Evolutionary conservation across 257 asterid genomes (phyloP), one percentile per base, ranked within the genome.

Genomic region (Jasminum sambac): DNA sequence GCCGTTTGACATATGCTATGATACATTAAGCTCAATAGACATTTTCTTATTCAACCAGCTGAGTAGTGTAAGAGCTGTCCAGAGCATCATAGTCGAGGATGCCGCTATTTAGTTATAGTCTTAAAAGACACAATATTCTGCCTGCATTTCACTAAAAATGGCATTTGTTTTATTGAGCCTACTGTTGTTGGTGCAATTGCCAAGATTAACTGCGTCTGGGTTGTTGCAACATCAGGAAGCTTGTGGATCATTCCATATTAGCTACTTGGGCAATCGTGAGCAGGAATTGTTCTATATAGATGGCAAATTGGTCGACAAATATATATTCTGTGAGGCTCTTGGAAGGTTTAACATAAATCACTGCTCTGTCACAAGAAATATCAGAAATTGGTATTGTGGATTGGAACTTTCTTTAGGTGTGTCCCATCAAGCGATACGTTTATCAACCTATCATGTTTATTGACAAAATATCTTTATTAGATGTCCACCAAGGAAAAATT

Each of bases 271-370:
- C 72, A 84, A 84, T 78, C 78, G 72, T 71, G 72, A 66, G 67
- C 79, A 37, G 11, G 83, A 79, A 64, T 48, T 83, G 61, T 91
- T 89, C 72, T 83, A 81, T 76, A 75, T 95, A 38, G 84, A 91
- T 37, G 95, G 82, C 62, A 72, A 81, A 71, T 76, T 82, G 82
- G 95, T 89, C 41, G 87, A 82, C 67, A 76, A 84, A 74, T 60
- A 82, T 72, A 46, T 74, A 66, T 95, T 91, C 81, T 95, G 98
- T 58, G 68, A 80, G 74, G 67, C 91, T 24, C 80, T 94, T 80
- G 71, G 30, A 64, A 70, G 73, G 38, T 77, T 68, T 77, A 71
- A 73, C 2, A 75, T 68, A 68, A 80, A 83, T n/a, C 83, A 59
- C 55, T 89, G 96, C 76, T 78, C 76, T 70, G 55, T 72, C 64